Conservation (phyloP, 164 flowering plant species). For the Vitis amurensis region DNA sequence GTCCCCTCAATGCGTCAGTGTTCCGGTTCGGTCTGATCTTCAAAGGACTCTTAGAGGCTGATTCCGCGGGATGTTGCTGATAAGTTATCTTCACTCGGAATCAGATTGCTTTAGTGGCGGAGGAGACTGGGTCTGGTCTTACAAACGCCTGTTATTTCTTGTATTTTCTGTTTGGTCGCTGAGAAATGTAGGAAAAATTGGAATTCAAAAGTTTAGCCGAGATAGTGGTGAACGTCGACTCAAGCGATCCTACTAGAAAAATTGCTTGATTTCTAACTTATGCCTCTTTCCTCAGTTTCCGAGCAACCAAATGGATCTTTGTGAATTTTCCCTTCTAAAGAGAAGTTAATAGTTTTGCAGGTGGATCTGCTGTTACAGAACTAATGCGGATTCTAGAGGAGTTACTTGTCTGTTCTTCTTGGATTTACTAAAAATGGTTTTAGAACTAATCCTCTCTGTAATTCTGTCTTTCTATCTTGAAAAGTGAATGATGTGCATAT, state of each 20-base stretch:
- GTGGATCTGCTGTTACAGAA: constrained; percentile 65
- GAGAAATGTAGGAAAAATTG: too few species aligned
- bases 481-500: background rate
- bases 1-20: constrained; percentile 55
- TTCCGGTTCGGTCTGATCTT: constrained; percentile 63
- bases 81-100: constrained; percentile 49
- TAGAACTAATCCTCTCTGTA: background rate
- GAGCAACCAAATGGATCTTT: background rate
- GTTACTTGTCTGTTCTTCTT: constrained; percentile 66
- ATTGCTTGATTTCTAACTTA: too few species aligned
- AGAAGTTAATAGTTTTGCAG: constrained; percentile 29
- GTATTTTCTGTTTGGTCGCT: background rate
- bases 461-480: background rate
- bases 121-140: constrained; percentile 57
- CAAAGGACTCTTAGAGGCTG: constrained; percentile 50
- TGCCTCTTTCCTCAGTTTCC: background rate
- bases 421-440: constrained; percentile 79
- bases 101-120: constrained; percentile 64
- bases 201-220: too few species aligned
- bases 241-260: too few species aligned
- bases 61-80: constrained; percentile 52
- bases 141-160: background rate
- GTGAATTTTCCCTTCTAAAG: background rate
- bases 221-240: too few species aligned
- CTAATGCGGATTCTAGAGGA: constrained; percentile 62